Evolutionary conservation across 441 rosid genomes (phyloP).

Genomic region (Rhodomyrtus psidioides): DNA sequence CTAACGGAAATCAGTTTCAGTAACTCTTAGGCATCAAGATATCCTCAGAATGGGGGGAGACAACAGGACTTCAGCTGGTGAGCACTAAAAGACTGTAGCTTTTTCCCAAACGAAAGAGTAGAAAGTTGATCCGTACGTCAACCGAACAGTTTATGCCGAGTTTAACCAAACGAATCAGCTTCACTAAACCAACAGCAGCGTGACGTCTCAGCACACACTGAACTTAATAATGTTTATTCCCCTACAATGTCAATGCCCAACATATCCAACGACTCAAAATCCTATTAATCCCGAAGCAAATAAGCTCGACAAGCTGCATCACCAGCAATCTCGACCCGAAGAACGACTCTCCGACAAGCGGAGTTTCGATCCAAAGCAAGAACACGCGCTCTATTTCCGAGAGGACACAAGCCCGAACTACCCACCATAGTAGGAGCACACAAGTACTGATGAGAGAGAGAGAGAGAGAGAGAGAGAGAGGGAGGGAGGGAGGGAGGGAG

Average conservation of each 20-base stretch:
- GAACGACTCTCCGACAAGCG: neutral
- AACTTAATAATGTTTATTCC: neutral
- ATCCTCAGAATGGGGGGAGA: neutral
- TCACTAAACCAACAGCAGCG: neutral
- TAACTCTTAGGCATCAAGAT: neutral
- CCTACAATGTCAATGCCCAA: neutral
- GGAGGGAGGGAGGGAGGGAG: no score
- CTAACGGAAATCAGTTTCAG: neutral
- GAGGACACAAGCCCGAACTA: neutral
- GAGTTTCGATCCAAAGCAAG: neutral
- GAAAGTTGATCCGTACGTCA: neutral
- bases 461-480: neutral
- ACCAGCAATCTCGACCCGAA: neutral
- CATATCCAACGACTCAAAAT: neutral
- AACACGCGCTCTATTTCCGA: neutral
- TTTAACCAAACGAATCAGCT: neutral
- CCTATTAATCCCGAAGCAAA: neutral
- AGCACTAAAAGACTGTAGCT: neutral
- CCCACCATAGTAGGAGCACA: neutral
- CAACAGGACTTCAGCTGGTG: neutral
- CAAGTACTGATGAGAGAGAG: neutral
- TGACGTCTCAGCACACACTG: neutral
- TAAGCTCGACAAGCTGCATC: neutral
- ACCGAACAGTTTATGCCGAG: neutral
- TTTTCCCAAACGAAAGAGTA: neutral